These are phyloP conservation scores for Zasmidium cellare DNA, from an alignment of 2,329 filamentous ascomycete species.

Conservation along the genomic window DNA sequence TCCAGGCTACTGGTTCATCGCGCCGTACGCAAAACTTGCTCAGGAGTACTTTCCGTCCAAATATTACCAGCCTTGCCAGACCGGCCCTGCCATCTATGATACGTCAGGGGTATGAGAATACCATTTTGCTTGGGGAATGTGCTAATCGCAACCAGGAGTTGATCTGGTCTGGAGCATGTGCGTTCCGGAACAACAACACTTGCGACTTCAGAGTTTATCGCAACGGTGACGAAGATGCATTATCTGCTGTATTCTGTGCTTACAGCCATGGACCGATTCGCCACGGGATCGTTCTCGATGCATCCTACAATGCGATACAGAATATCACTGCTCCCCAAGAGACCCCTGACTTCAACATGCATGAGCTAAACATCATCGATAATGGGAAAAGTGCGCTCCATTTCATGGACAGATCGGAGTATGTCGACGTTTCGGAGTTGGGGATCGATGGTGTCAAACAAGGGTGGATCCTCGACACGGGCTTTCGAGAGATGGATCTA, in stretches of 20 bases:
- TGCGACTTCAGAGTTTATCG: slow-evolving; percentile 16
- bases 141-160: slow-evolving; percentile 11
- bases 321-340: neutral
- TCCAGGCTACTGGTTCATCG: slow-evolving; percentile 7
- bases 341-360: slow-evolving; percentile 34
- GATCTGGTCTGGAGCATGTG: slow-evolving; percentile 20
- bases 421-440: neutral
- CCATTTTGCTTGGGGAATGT: neutral
- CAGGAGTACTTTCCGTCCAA: neutral
- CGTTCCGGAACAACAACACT: slow-evolving; percentile 16
- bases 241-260: slow-evolving; percentile 9
- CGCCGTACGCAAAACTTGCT: slow-evolving; percentile 5
- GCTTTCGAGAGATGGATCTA: slow-evolving; percentile 33
- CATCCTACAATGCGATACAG: slow-evolving; percentile 5
- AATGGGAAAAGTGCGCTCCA: slow-evolving; percentile 33
- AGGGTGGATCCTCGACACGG: slow-evolving; percentile 9
- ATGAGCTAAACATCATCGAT: slow-evolving; percentile 39
- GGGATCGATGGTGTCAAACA: neutral
- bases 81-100: slow-evolving; percentile 9
- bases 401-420: slow-evolving; percentile 23
- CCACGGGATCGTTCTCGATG: slow-evolving; percentile 12
- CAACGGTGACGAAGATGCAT: slow-evolving; percentile 3
- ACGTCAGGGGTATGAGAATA: neutral
- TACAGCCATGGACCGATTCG: slow-evolving; percentile 6
- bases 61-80: slow-evolving; percentile 3